Evolutionary conservation across 257 asterid species (phyloP).

Genomic region (Solanum gandarillasii): DNA sequence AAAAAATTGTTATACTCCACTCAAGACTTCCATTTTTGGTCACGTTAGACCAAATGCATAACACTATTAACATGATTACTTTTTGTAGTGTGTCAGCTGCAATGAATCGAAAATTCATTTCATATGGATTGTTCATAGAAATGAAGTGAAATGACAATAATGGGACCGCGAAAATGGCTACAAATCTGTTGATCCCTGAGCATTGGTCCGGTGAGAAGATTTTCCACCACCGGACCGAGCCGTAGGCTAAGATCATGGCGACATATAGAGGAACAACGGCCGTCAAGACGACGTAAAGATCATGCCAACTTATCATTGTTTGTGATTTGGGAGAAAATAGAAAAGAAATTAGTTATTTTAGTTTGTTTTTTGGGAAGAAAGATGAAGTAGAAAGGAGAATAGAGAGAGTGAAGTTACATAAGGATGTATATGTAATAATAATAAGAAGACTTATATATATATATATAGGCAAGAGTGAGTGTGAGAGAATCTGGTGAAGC

Average conservation of each 20-base stretch:
- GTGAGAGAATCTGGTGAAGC: not conserved
- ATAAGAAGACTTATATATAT: not conserved
- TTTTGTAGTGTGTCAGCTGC: slow-evolving; percentile 20
- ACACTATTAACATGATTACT: slow-evolving; percentile 3
- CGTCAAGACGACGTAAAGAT: slow-evolving; percentile 17
- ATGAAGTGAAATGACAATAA: slow-evolving; percentile 20
- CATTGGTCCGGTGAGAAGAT: slow-evolving; percentile 25
- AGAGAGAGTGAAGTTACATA: not conserved
- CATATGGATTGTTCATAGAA: slow-evolving; percentile 15
- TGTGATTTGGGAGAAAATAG: not conserved
- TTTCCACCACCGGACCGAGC: slow-evolving; percentile 29
- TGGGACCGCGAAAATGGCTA: slow-evolving; percentile 19
- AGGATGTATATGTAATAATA: not conserved
- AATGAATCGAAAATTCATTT: slow-evolving; percentile 18
- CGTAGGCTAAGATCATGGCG: slow-evolving; percentile 24
- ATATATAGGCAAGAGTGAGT: not conserved
- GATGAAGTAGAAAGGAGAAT: not conserved
- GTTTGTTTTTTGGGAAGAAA: not conserved
- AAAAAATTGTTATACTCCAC: slow-evolving; percentile 22
- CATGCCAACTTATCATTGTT: slow-evolving; percentile 17
- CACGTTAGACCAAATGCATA: slow-evolving; percentile 15
- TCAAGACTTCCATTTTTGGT: slow-evolving; percentile 13
- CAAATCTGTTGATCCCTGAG: slow-evolving; percentile 22
- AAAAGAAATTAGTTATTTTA: not conserved
- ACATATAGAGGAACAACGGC: slow-evolving; percentile 25